Evolutionary conservation across 1,139 yeast genomes (phyloP), one percentile per base, ranked within the genome.

Genomic region (Pichia sp.): DNA sequence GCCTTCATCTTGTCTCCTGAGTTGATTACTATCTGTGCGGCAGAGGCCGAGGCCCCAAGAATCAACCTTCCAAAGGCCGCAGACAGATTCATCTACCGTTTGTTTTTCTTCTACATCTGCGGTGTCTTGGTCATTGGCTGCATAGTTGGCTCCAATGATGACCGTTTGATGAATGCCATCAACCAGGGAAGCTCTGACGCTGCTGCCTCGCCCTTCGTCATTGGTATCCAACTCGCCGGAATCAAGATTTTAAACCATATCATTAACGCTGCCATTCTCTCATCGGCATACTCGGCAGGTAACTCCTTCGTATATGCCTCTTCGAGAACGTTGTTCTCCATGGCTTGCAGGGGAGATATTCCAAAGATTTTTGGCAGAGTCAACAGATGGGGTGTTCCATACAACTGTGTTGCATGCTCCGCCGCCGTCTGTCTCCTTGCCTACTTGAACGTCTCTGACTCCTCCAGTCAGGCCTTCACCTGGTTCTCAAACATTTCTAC

Each of bases 1-100:
- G 85, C 95, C 44, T 85, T 86, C 61, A 80, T 77, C 62, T 50
- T 63, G 25, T 53, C 59, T 51, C 70, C 58, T 48, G 70, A 65
- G 53, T 57, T 63, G 30, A 55, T 63, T 68, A 74, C 66, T 58
- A 70, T 56, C 46, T 68, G 59, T 71, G 74, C 74, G 37, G 74
- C 76, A 48, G 81, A 76, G 61, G 70, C 74, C 50, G 64, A 67
- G 44, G 68, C 69, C 48, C 81, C 80, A 51, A 66, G 80, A 62
- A 62, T 68, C 47, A 74, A 73, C 53, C 62, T 73, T 41, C 76
- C 77, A 39, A 75, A 73, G 60, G 79, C 79, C 34, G 72, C 78
- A 36, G 64, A 65, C 28, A 67, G 79, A 55, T 74, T 75, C 53
- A 69, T 74, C 52, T 75, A 72, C 59, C 70, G 83, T 60, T 71